Percentiles rank a stretch among this genome's conserved stretches.
phyloP scores from a whole-genome alignment of 495 filamentous ascomycete genomes.

The Neurospora terricola region DNA sequence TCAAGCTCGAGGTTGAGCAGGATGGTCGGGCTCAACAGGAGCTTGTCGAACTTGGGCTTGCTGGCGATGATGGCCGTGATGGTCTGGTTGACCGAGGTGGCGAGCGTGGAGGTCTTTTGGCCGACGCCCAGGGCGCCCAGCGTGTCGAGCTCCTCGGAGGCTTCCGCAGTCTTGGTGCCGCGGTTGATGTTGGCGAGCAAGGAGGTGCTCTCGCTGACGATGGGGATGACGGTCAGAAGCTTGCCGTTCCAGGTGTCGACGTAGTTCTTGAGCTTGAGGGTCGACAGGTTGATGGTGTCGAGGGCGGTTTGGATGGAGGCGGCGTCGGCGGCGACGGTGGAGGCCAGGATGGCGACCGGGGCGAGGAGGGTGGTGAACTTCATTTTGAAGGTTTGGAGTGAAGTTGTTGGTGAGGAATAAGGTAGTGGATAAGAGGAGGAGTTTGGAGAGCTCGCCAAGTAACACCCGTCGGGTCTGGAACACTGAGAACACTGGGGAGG shows the following conservation, averaged over 20 bases:
- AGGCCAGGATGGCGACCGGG: constrained; percentile 11
- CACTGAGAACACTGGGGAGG: neutral
- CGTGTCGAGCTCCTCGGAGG: constrained; percentile 6
- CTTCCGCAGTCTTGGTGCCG: constrained; percentile 20
- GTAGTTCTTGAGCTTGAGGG: constrained; percentile 18
- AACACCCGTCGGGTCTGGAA: neutral
- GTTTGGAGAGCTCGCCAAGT: neutral
- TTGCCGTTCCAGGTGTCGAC: constrained; percentile 18
- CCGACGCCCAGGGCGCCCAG: constrained; percentile 19
- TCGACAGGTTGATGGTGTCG: constrained; percentile 14
- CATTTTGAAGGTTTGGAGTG: constrained; percentile 6
- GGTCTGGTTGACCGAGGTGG: constrained; percentile 14
- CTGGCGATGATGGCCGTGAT: constrained; percentile 16
- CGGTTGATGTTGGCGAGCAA: constrained; percentile 23
- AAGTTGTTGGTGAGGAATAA: neutral
- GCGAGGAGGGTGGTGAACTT: constrained; percentile 13
- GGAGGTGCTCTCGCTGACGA: constrained; percentile 17
- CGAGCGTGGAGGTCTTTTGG: constrained; percentile 12
- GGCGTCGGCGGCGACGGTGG: constrained; percentile 13
- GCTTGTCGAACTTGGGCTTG: constrained; percentile 26
- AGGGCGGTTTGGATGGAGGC: constrained; percentile 22
- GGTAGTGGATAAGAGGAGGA: neutral
- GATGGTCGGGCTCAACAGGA: constrained; percentile 22
- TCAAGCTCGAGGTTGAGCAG: constrained; percentile 22
- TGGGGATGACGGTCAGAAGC: constrained; percentile 16